Evolutionary conservation across 1,284 basidiomycete species (phyloP), one percentile per base, ranked within the genome.

Genomic region (Ustilago nuda): DNA sequence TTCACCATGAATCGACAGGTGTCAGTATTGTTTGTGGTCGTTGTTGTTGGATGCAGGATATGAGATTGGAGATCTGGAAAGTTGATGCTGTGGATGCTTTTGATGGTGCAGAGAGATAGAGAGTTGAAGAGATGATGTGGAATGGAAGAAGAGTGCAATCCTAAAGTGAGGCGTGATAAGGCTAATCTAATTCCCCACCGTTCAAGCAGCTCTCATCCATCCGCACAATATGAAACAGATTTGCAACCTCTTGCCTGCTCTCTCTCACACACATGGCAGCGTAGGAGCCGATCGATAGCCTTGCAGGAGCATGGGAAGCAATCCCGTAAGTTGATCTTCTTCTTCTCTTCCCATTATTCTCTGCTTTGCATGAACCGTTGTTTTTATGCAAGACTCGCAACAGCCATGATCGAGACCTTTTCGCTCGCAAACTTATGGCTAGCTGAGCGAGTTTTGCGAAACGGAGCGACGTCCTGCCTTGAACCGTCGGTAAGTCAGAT

Each of bases 1-100:
- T 56, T 45, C 33, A 67, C 70, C 64, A 72, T 66, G 54, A 54
- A 63, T 66, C 17, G 45, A 56, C 17, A 8, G 33, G 4, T 32
- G 51, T 19, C 46, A 27, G 23, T 33, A 30, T 37, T 27, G 37
- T n/a, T 37, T 27, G 37, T n/a, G 17, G 35, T 19, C 51, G 45
- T 33, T 27, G 48, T 27, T 36, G 36, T 36, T 23, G 46, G 41
- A 17, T 35, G 35, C 23, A 27, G 37, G 23, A 43, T 51, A 15
- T 15, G 46, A n/a, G 27, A 15, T 51, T 23, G 23, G 35, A 30
- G n/a, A 8, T 9, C 8, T 35, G 13, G 32, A 7, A 46, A 6
- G 23, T 8, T 32, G 39, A n/a, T 53, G 56, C 23, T 51, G 36
- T 19, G 37, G n/a, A 23, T 35, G 57, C 15, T 37, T 27, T 23